A percentile compares a stretch with the other conserved stretches of the same genome.
Evolutionary conservation across 1,139 yeast species (phyloP).

Genomic region (Sugiyamaella neomexicana): DNA sequence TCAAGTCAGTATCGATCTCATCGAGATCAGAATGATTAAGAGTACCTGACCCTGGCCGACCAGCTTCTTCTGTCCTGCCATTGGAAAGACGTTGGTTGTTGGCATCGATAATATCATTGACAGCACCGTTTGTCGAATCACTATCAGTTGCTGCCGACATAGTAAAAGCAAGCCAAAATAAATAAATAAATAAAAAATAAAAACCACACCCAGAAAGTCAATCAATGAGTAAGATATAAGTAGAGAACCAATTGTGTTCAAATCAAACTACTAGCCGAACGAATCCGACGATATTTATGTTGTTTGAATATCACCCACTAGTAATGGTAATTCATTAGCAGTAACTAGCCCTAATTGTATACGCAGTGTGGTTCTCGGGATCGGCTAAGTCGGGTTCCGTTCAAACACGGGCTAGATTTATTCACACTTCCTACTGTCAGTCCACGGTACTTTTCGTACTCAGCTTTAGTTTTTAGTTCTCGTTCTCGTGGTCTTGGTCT

Average conservation of each 20-base stretch:
- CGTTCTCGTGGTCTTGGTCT: no score
- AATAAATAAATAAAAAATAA: no score
- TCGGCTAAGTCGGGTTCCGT: neutral
- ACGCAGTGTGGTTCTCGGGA: neutral
- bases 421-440: no score
- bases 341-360: neutral
- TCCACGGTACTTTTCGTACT: no score
- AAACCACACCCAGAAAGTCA: no score
- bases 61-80: neutral
- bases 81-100: neutral
- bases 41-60: neutral
- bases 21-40: conserved; percentile 1
- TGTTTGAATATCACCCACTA: no score
- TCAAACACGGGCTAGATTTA: neutral
- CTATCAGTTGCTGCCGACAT: neutral
- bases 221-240: no score
- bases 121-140: neutral
- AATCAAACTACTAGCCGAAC: no score
- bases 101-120: neutral
- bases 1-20: conserved; percentile 6
- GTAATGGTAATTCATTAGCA: neutral
- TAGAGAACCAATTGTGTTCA: no score
- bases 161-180: neutral
- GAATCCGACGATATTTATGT: no score
- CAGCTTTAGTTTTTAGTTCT: no score